Evolutionary conservation across 2,329 filamentous ascomycete genomes (phyloP).

Genomic region (Xylariaceae sp.): DNA sequence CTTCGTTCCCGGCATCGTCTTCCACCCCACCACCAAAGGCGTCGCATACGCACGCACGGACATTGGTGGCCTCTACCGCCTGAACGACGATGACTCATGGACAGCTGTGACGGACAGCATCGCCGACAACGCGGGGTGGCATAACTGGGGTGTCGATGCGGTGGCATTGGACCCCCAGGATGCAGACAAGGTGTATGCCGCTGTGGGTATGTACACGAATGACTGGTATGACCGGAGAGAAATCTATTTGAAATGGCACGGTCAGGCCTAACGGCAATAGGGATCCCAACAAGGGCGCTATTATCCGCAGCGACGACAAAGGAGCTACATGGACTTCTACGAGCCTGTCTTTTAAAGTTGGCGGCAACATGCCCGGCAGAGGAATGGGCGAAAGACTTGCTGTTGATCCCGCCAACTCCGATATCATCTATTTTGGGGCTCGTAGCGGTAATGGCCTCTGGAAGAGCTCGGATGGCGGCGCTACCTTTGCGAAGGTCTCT

Average conservation of each 20-base stretch:
- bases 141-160: conserved; percentile 54
- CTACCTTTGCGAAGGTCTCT: conserved; percentile 47
- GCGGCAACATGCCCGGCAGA: conserved; percentile 58
- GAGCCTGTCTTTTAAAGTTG: conserved; percentile 53
- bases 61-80: conserved; percentile 52
- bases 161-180: conserved; percentile 52
- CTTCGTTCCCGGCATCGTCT: conserved; percentile 53
- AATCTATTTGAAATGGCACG: no score
- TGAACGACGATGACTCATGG: conserved; percentile 53
- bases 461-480: conserved; percentile 54
- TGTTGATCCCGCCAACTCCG: conserved; percentile 52
- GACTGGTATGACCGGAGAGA: conserved; percentile 46
- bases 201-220: conserved; percentile 56
- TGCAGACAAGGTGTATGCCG: conserved; percentile 47
- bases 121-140: conserved; percentile 41
- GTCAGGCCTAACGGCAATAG: conserved; percentile 18
- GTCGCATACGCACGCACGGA: conserved; percentile 54
- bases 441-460: conserved; percentile 55
- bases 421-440: conserved; percentile 55
- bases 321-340: conserved; percentile 48
- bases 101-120: conserved; percentile 47
- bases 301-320: conserved; percentile 49
- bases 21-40: conserved; percentile 47
- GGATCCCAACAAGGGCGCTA: conserved; percentile 52
- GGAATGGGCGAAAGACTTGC: conserved; percentile 56